A percentile compares a stretch with the other conserved stretches of the same genome.
Conservation (phyloP, 805 yeast genomes). For the Candida xyloterini region DNA sequence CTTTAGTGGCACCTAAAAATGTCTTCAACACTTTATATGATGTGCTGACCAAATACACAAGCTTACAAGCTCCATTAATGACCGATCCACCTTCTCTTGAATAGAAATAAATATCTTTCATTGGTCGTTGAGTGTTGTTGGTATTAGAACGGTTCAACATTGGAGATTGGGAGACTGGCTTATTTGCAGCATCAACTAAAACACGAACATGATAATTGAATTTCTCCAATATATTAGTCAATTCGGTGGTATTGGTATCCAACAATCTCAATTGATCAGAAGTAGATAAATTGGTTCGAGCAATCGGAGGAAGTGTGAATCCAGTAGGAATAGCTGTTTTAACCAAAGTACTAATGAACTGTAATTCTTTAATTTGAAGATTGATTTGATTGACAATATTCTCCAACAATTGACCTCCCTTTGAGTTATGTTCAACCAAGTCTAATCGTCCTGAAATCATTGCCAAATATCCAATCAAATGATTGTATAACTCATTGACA, state of each 20-base stretch:
- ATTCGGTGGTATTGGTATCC: conserved; percentile 39
- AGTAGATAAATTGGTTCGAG: conserved; percentile 29
- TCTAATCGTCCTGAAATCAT: conserved; percentile 74
- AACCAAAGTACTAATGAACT: conserved; percentile 23
- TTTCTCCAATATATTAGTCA: conserved; percentile 60
- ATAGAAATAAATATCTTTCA: conserved; percentile 42
- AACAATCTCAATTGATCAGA: conserved; percentile 47
- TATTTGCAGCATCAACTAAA: conserved; percentile 41
- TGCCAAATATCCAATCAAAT: conserved; percentile 59
- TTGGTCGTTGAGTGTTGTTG: not conserved
- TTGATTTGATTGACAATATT: conserved; percentile 66
- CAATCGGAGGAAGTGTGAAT: conserved; percentile 29
- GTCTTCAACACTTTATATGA: conserved; percentile 55
- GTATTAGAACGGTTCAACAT: conserved; percentile 8
- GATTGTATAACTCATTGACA: conserved; percentile 59
- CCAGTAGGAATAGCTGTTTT: conserved; percentile 22
- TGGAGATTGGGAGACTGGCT: conserved; percentile 15
- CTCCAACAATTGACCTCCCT: conserved; percentile 67
- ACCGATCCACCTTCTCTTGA: conserved; percentile 62
- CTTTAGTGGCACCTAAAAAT: conserved; percentile 58
- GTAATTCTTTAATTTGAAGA: conserved; percentile 57
- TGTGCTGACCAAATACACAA: conserved; percentile 49
- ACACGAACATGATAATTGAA: conserved; percentile 62
- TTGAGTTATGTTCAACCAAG: conserved; percentile 67
- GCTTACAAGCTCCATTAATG: conserved; percentile 34